Evolutionary conservation across 371 early-diverging fungal genomes (phyloP).

Genomic region (Mucor indicus): DNA sequence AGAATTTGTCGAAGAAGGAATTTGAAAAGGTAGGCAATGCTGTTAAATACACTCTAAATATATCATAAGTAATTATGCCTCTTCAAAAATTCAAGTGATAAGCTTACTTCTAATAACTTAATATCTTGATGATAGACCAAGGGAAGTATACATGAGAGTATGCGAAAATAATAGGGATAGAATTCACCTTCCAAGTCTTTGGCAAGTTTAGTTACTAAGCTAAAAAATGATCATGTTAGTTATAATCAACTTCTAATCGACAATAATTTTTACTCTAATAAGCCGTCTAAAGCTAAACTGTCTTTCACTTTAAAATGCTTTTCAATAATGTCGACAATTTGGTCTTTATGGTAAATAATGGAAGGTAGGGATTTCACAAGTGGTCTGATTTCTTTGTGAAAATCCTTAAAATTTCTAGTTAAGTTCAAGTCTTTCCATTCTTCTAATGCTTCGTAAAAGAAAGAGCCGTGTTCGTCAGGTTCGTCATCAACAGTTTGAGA

Average conservation of each 20-base stretch:
- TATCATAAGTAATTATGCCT: neutral
- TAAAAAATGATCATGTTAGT: slow-evolving; percentile 22
- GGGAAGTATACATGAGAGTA: slow-evolving; percentile 61
- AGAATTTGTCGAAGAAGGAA: slow-evolving; percentile 72
- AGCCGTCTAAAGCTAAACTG: slow-evolving; percentile 69
- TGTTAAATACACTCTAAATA: slow-evolving; percentile 74
- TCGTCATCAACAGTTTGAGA: slow-evolving; percentile 53
- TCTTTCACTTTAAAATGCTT: slow-evolving; percentile 59
- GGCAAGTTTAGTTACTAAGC: slow-evolving; percentile 77
- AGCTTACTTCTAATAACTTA: slow-evolving; percentile 70
- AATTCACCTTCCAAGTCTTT: slow-evolving; percentile 92
- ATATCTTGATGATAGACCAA: slow-evolving; percentile 67
- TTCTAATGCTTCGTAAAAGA: slow-evolving; percentile 76
- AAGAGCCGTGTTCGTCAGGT: slow-evolving; percentile 71
- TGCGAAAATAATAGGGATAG: slow-evolving; percentile 68
- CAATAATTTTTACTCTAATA: slow-evolving; percentile 60
- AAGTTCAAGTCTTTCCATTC: slow-evolving; percentile 86
- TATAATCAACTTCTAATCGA: neutral
- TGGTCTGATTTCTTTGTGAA: slow-evolving; percentile 61
- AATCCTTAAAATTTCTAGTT: slow-evolving; percentile 75
- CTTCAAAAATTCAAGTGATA: neutral
- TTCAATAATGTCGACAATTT: slow-evolving; percentile 67
- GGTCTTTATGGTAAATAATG: slow-evolving; percentile 85
- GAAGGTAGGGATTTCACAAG: slow-evolving; percentile 77
- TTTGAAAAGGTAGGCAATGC: slow-evolving; percentile 89